Base-by-base conservation (phyloP, 2,329 filamentous ascomycete genomes). In the Verticillium nubilum region DNA sequence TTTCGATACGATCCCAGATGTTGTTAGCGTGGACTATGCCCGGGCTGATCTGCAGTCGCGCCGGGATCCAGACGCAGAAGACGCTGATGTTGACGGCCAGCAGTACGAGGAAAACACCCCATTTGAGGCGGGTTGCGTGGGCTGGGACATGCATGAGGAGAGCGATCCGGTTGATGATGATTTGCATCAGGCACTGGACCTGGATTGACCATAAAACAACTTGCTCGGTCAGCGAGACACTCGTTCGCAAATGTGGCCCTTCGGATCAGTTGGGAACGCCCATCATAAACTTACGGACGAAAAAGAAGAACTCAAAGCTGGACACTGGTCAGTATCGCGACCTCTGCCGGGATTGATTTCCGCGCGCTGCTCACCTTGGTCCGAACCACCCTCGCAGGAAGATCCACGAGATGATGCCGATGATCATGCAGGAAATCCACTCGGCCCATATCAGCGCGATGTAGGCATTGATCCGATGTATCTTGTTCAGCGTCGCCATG, bases 1-100 rank as follows among this genome's bases (percentile, higher is more conserved):
- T 83, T 57, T 80, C 78, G 53, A 74, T 69, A 12, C 80, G 76
- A 52, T 83, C 80, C 78, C 79, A 83, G 28, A 80, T 66, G 0
- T 74, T 63, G 64, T 82, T 83, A 59, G 81, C 68, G 19, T 68
- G 60, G 42, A 79, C 71, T 47, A 73, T 81, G 2, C 62, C 70
- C 4, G 70, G 28, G 35, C 65, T 74, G 54, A 76, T 70, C 58
- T 78, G 72, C n/a, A 80, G 69, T 2, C 78, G 75, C 12, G 78
- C 73, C 0, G 80, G 80, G 29, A 82, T 77, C 80, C 80, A 82
- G 54, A 82, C 79, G 55, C 72, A 75, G 60, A 78, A 80, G 7
- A 82, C 79, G 0, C 75, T 74, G 56, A 83, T 73, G 59, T 83
- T 83, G 63, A 82, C 75, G 2, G 68, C 55, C 4, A 73, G 74